Base-by-base conservation (phyloP, 1,139 yeast species). In the Saccharomyces hybrid region DNA sequence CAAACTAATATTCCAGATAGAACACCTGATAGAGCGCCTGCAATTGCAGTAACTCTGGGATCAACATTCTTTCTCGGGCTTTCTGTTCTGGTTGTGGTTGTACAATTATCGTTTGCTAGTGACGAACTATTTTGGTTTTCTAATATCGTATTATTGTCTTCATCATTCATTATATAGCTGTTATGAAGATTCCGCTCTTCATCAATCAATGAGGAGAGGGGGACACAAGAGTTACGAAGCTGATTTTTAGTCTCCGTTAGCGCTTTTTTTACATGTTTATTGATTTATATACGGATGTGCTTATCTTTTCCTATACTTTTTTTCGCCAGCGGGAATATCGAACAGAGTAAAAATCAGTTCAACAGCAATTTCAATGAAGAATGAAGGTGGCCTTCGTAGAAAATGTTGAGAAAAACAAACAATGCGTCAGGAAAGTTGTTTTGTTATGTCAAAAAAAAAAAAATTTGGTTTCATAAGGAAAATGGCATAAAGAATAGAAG, bases 1-100 rank as follows among this genome's bases (percentile, higher is more conserved):
- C 97, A 93, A 8, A 95, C 99, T 6, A 83, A 78, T 0, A 95
- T 78, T 2, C 98, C 98, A 2, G 97, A 88, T 52, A 88, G 74
- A 54, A 95, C 83, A 2, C 99, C 99, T 0, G 98, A 91, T 46
- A 88, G 66, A 0, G 98, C 98, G 3, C 99, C 99, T 27, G 95
- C 79, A 0, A 81, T 64, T 1, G 91, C 88, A 44, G 82, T 78
- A 26, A 83, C 75, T 55, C 79, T 76, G 11, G 77, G 69, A 20
- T 72, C 73, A 28, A 2, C n/a, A 16, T 38, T 38, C 42, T 16
- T 38, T 38, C 7, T 38, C 23, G 23, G 23, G 2, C 42, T 16
- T 38, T 38, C 4, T 38, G 23, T 4, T 38, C 2, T 38, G 9
- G 5, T 38, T 3, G 23, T 8, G 11, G 42, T 38, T 38, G 42